Evolutionary conservation across 1,284 basidiomycete species (phyloP), one percentile per base, ranked within the genome.

Genomic region (Rhodotorula sp.): DNA sequence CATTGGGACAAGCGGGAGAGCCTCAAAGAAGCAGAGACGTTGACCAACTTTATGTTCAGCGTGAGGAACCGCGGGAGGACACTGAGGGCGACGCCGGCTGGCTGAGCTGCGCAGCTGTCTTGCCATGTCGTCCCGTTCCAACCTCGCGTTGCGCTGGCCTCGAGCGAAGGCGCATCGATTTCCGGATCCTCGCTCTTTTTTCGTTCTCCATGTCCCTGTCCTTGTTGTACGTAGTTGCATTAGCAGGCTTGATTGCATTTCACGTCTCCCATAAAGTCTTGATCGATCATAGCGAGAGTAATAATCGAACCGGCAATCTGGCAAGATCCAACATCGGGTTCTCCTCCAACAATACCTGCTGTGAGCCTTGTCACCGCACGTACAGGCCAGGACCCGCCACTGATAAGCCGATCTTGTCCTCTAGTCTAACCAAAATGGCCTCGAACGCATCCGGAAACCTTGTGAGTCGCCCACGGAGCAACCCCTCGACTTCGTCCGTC

Each of bases 1-100:
- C 75, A 76, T 23, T 76, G 72, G 70, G 73, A 72, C 39, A 74
- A 74, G 70, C n/a, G 68, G 31, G 75, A 76, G 12, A 69, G 62
- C 34, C 61, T 76, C 62, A 76, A 76, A 58, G 75, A 76, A 49
- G 75, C 70, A 3, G 75, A 76, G 63, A 74, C 72, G 20, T 49
- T 76, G 20, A 76, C 75, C 20, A 76, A 76, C 58, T 76, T 76
- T 18, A 74, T 76, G 70, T 76, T 68, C 14, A 47, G 34, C 23
- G 62, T 64, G 18, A 23, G 62, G 52, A 56, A 64, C n/a, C 39
- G 62, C 4, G 62, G 54, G n/a, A 29, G 34, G 39, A 64, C 52
- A 52, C 26, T 64, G 39, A 43, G 62, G 51, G 62, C 62, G 62
- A 64, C 62, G n/a, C 62, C 62, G 62, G 62, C 62, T 16, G 62